Evolutionary conservation across 2,329 filamentous ascomycete genomes (phyloP), one percentile per base, ranked within the genome.

Genomic region (Phialophora expanda): DNA sequence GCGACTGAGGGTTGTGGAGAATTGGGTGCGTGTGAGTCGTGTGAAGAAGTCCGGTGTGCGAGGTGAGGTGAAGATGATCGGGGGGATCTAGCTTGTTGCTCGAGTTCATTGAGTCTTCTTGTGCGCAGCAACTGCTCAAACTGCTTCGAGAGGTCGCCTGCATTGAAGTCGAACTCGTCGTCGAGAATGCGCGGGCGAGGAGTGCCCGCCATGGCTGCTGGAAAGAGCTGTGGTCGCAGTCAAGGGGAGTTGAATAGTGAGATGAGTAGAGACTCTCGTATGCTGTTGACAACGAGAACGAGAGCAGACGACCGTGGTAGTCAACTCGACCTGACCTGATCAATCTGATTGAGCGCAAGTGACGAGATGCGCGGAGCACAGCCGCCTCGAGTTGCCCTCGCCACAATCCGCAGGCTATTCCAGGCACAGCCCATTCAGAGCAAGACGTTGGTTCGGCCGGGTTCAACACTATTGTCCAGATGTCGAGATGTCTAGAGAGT

Each of bases 81-180:
- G 38, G 86, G 84, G 68, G 88, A 87, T 62, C 84, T 82, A 44
- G 83, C 81, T 44, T 82, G 81, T 71, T 88, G 86, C 73, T 90
- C 88, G 58, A 97, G 84, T 70, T 93, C 91, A 76, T 92, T 93
- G 83, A 97, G 88, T 77, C 93, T 87, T 82, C 91, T 93, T 65
- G 91, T 92, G 77, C 91, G 90, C 75, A 98, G 84, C 67, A 96
- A 82, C 70, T 93, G 90, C 76, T 96, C 92, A 78, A 97, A 97
- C 75, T 92, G 90, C 73, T 90, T 82, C 59, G 91, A 89, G 73
- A 98, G 82, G 66, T 93, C 91, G 73, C 87, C 85, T 28, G 93
- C 92, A 88, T 93, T 90, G 75, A 89, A 89, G 73, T 87, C 75
- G 66, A 72, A 72, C 32, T 72, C 65, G 14, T 72, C 71, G 66